A percentile compares a stretch with the other conserved stretches of the same genome.
Evolutionary conservation across 208 protist genomes (phyloP).

Genomic region (Acanthamoeba sp.): DNA sequence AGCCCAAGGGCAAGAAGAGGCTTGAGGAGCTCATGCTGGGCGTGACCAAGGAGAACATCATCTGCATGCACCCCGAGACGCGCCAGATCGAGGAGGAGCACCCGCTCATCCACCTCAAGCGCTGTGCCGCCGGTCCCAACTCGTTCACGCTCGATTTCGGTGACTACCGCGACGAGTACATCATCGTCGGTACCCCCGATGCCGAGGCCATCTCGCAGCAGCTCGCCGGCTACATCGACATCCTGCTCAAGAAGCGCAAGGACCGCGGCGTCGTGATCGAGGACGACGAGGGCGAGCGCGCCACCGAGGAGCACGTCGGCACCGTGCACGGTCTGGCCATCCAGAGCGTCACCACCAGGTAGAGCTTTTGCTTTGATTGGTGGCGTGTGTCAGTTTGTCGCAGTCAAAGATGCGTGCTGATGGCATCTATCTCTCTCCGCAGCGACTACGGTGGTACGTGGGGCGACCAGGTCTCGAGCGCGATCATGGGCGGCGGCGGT

Average conservation of each 20-base stretch:
- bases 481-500: constrained; percentile 64
- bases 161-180: constrained; percentile 88
- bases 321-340: constrained; percentile 77
- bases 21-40: constrained; percentile 68
- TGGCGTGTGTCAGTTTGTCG: constrained; percentile 73
- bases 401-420: constrained; percentile 75
- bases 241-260: constrained; percentile 84
- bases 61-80: constrained; percentile 74
- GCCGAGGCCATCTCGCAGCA: constrained; percentile 87
- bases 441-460: constrained; percentile 67
- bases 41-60: constrained; percentile 73
- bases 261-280: constrained; percentile 81
- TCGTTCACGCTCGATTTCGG: constrained; percentile 92
- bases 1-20: constrained; percentile 75
- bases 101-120: constrained; percentile 86
- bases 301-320: constrained; percentile 80
- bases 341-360: constrained; percentile 29
- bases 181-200: constrained; percentile 81
- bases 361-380: neutral
- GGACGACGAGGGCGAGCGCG: constrained; percentile 82
- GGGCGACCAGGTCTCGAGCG: constrained; percentile 53
- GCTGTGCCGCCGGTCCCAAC: constrained; percentile 87
- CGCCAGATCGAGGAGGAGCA: constrained; percentile 80
- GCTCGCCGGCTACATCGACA: constrained; percentile 90
- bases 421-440: neutral